Evolutionary conservation across 2,329 filamentous ascomycete genomes (phyloP), one percentile per base, ranked within the genome.

Genomic region (Huntiella bhutanensis): DNA sequence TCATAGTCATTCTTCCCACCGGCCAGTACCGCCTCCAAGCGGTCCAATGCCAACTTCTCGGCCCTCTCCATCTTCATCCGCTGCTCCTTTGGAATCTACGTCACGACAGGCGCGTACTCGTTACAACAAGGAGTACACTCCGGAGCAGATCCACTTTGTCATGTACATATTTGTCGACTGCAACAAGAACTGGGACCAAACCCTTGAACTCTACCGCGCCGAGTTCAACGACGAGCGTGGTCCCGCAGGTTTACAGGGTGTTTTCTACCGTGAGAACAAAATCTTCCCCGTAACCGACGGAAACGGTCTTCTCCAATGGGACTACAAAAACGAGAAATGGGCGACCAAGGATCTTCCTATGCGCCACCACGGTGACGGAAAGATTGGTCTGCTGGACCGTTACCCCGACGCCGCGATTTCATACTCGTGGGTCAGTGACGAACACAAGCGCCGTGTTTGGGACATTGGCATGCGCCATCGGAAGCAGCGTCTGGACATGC

Each of bases 361-460:
- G 3, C 52, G 58, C 28, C 22, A 55, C 0, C 59, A 60, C 44
- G n/a, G 33, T 5, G 53, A 57, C 11, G 22, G 22, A 28, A 50
- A 55, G 36, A 58, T 53, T 48, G 52, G 53, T n/a, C 56, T 62
- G 11, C 41, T 57, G 5, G 54, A 57, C 46, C 59, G 68, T n/a
- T 69, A 64, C 47, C 67, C 67, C 2, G 66, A 69, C 48, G 60
- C 64, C 17, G 66, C 66, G 5, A 56, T 69, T 34, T 55, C 59
- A 33, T 70, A 69, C 52, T 44, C 54, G 4, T 70, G 67, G 67
- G 63, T 69, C 11, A 57, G 62, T 5, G 45, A 55, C 2, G 59
- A 63, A 41, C 52, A 63, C 43, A 64, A 64, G 52, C 49, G 53
- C 39, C 57, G 59, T 34, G 60, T 63, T 5, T 56, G 57, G 46